Base-by-base conservation (phyloP, 108 stramenopile genomes). In the Cyclostephanos invisitatus region DNA sequence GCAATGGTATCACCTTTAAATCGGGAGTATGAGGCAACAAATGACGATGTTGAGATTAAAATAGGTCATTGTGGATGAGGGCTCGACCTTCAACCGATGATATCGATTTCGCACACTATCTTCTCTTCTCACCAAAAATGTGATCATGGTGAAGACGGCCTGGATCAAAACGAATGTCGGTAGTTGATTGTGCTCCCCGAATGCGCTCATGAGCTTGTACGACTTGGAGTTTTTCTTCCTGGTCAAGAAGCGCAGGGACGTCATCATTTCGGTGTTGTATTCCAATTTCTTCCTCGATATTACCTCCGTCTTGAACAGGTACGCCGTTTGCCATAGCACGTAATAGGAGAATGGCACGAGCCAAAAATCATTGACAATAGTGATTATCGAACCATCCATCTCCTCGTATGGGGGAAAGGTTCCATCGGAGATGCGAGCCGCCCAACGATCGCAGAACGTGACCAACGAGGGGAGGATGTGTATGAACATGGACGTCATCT, bases 401-500 rank as follows among this genome's bases (percentile, higher is more conserved):
- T 71, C 61, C 56, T 81, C 83, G 36, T 63, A 68, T 18, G 64
- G 24, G 18, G 81, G 81, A 50, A 82, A 82, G 4, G 49, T 24
- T 54, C 53, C 74, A 2, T 46, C 7, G 10, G 64, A 67, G 17
- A 78, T 5, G 57, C 78, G 73, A 28, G 59, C 68, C 4, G 38
- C 81, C 92, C 92, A 94, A 27, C 93, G 84, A 55, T 64, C 60
- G 11, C 83, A 79, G 40, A 84, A 87, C 32, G 67, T 68, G 9
- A 91, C 85, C 65, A 90, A 49, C 10, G 85, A 20, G 17, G 93
- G 93, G 25, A 91, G 67, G 20, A 87, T 53, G 60, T 94, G 93
- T 18, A 94, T 88, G 75, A 86, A 91, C 61, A 90, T 80, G 21
- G 88, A 85, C 11, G 87, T 89, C 76, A 90, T 88, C 58, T 91